These are phyloP conservation scores for Cryptococcus floricola DNA, from an alignment of 1,284 basidiomycete species.

Conservation along the genomic window DNA sequence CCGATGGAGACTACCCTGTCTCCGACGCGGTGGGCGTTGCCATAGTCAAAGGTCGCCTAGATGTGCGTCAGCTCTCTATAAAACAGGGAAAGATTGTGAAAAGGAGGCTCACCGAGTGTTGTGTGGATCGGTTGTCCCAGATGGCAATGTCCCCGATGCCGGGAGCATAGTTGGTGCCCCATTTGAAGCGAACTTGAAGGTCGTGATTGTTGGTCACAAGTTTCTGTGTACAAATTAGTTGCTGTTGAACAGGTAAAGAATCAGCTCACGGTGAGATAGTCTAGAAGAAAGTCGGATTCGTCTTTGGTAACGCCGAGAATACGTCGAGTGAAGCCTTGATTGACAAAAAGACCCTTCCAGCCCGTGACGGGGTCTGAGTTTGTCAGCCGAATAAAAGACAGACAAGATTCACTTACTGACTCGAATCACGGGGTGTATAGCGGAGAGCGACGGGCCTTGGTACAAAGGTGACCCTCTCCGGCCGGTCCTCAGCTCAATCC, in stretches of 20 bases:
- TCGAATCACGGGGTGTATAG: slow-evolving; percentile 55
- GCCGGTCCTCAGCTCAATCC: slow-evolving; percentile 29
- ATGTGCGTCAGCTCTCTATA: slow-evolving; percentile 12
- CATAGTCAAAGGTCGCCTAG: slow-evolving; percentile 54
- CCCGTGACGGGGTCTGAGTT: slow-evolving; percentile 55
- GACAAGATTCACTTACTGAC: slow-evolving; percentile 46
- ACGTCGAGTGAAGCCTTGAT: slow-evolving; percentile 59
- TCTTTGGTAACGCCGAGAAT: slow-evolving; percentile 60
- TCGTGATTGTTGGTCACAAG: slow-evolving; percentile 54
- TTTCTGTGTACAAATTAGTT: slow-evolving; percentile 43
- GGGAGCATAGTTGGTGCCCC: slow-evolving; percentile 42
- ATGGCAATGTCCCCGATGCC: slow-evolving; percentile 43
- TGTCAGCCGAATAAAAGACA: neutral
- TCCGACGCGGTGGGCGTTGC: slow-evolving; percentile 52
- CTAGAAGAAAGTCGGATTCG: slow-evolving; percentile 54
- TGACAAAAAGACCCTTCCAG: slow-evolving; percentile 63
- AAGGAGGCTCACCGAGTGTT: slow-evolving; percentile 52
- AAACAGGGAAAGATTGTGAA: neutral
- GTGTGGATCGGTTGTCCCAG: slow-evolving; percentile 54
- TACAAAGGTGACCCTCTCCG: slow-evolving; percentile 59
- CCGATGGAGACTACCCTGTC: slow-evolving; percentile 62
- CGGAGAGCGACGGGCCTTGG: slow-evolving; percentile 56
- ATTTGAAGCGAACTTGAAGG: slow-evolving; percentile 56
- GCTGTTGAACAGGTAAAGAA: no score
- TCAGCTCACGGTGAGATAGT: slow-evolving; percentile 23